phyloP scores from a whole-genome alignment of 352 stramenopile species.

The Pythium periplocum region DNA sequence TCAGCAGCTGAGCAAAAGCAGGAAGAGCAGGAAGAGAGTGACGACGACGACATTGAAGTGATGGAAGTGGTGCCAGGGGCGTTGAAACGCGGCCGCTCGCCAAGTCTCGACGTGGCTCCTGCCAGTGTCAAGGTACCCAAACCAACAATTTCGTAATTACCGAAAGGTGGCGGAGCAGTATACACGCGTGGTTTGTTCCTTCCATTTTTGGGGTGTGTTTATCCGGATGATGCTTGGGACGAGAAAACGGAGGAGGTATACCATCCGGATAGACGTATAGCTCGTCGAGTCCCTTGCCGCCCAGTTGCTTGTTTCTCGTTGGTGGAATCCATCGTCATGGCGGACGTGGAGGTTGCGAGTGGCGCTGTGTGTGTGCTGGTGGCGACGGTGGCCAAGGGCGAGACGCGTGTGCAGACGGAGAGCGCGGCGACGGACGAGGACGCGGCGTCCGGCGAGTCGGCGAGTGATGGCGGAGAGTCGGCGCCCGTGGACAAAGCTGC shows the following conservation, averaged over 20 bases:
- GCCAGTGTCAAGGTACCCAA: no score
- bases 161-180: no score
- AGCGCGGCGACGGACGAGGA: neutral
- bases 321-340: slow-evolving; percentile 20
- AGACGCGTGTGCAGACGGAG: neutral
- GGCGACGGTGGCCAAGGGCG: slow-evolving; percentile 2
- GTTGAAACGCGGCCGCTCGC: slow-evolving; percentile 1
- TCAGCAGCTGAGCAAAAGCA: slow-evolving; percentile 16
- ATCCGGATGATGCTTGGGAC: slow-evolving; percentile 5
- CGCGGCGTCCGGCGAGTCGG: neutral
- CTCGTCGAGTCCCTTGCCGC: no score
- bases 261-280: slow-evolving; percentile 1
- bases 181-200: neutral
- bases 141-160: no score
- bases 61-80: slow-evolving; percentile 9
- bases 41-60: slow-evolving; percentile 33
- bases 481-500: no score
- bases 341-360: slow-evolving; percentile 14
- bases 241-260: no score
- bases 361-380: neutral
- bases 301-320: slow-evolving; percentile 3
- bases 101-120: neutral
- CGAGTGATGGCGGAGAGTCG: neutral
- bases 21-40: slow-evolving; percentile 27
- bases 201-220: slow-evolving; percentile 10